Evolutionary conservation across 345 rosid species (phyloP), one percentile per base, ranked within the genome.

Genomic region (Euclidium syriacum): DNA sequence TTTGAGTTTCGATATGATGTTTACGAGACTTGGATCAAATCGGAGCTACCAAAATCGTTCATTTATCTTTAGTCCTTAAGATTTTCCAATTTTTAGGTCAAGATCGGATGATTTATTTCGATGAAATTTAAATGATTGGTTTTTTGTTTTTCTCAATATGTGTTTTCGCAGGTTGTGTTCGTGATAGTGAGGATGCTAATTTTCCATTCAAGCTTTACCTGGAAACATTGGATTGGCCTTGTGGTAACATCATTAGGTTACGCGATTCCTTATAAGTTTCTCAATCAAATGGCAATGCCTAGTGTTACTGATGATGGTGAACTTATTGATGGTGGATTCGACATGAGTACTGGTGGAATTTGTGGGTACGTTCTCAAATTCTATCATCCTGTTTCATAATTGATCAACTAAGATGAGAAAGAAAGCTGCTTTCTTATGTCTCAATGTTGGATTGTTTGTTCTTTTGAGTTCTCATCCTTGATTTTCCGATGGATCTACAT

Each of bases 291-390:
- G 98, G 98, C 96, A 7, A 76, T 72, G 43, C 94, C 98, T 61
- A 24, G 81, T 65, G 77, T 79, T 76, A 68, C 66, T 16, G 84
- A 79, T 57, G 81, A 82, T 55, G 96, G 98, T 14, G 91, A 92
- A 4, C 95, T 88, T 74, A 62, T 83, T 52, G 98, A 91, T 56
- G 98, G 95, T 53, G 96, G 87, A 7, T 86, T 82, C 30, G 91
- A 92, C 68, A 86, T 88, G 96, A 83, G 74, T 51, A 81, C 96
- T 18, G 95, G 86, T 73, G 98, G 98, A 44, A 79, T 88, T 59
- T 91, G 96, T 80, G 90, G 90, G 96, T 88, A 78, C 50, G 83
- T 60, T 32, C 11, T 52, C 10, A 15, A 0, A 9, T 27, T 18
- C 2, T 36, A 18, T 8, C 24, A 16, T 16, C 0, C 8, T 51